Evolutionary conservation across 345 rosid genomes (phyloP).

Genomic region (Ceriops zippeliana): DNA sequence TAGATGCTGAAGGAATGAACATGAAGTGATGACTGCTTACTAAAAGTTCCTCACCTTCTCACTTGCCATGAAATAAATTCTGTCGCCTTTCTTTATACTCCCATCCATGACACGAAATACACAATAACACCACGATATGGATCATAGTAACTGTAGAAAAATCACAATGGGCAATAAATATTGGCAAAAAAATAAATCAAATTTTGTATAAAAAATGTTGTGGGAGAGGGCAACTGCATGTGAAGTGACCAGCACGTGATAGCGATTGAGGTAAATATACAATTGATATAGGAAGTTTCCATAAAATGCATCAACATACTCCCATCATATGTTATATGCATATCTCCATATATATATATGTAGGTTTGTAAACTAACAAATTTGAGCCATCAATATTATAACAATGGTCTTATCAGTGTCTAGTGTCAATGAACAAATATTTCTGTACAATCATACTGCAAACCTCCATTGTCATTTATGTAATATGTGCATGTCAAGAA

Average conservation of each 20-base stretch:
- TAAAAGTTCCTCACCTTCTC: constrained; percentile 51
- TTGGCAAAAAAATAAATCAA: background rate
- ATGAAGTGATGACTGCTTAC: background rate
- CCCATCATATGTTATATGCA: background rate
- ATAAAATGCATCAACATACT: background rate
- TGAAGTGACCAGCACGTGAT: background rate
- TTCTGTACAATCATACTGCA: background rate
- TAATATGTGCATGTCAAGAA: too few species aligned
- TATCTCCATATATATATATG: too few species aligned
- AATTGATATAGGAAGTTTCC: background rate
- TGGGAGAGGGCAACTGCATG: background rate
- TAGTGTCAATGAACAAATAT: background rate
- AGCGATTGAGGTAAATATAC: too few species aligned
- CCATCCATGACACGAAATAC: constrained; percentile 95
- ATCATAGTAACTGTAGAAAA: constrained; percentile 79
- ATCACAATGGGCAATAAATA: background rate
- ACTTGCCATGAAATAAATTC: constrained; percentile 91
- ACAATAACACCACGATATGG: constrained; percentile 97
- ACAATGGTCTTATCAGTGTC: background rate
- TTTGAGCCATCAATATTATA: background rate
- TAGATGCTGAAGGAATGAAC: background rate
- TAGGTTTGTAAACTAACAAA: background rate
- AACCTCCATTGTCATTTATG: background rate
- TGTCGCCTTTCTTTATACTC: constrained; percentile 86
- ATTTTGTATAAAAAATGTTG: background rate